A percentile compares a stretch with the other conserved stretches of the same genome.
phyloP scores from a whole-genome alignment of 768 basidiomycete species.

The Trametes sanguinea region DNA sequence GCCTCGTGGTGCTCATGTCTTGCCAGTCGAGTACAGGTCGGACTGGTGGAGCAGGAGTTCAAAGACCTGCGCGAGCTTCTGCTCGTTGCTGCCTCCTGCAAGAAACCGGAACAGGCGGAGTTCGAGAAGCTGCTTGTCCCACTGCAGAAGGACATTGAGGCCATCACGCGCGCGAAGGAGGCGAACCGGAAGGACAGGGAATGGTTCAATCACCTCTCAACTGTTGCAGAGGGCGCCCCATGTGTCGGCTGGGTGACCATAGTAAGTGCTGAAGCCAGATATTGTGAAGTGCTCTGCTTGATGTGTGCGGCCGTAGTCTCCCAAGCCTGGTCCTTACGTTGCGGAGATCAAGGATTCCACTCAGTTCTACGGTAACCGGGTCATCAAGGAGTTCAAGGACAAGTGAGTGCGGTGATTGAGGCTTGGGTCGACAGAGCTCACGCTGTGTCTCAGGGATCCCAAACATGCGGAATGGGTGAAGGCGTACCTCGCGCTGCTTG shows the following conservation, averaged over 20 bases:
- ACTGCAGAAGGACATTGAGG: conserved; percentile 70
- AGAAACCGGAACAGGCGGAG: conserved; percentile 69
- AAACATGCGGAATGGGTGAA: conserved; percentile 90
- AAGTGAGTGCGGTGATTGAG: conserved; percentile 51
- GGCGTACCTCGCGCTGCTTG: conserved; percentile 66
- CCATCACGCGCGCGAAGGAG: conserved; percentile 81
- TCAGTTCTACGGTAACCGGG: conserved; percentile 84
- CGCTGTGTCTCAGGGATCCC: conserved; percentile 59
- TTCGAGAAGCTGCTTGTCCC: conserved; percentile 64
- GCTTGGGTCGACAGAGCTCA: background rate
- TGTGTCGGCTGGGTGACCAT: conserved; percentile 86
- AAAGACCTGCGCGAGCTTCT: conserved; percentile 69
- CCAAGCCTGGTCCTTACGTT: conserved; percentile 81
- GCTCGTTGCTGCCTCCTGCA: conserved; percentile 66
- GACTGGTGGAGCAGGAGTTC: conserved; percentile 67
- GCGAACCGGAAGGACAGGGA: conserved; percentile 76
- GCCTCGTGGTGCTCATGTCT: background rate
- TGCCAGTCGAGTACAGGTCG: conserved; percentile 50
- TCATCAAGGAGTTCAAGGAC: conserved; percentile 92
- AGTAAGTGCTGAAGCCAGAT: conserved; percentile 51
- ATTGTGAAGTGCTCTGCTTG: background rate
- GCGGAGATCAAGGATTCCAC: conserved; percentile 82
- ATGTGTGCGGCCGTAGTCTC: conserved; percentile 43
- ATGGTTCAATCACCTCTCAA: conserved; percentile 79
- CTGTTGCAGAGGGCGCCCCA: conserved; percentile 80